A percentile compares a stretch with the other conserved stretches of the same genome.
Evolutionary conservation across 345 rosid genomes (phyloP).

Genomic region (Leavenworthia alabamica): DNA sequence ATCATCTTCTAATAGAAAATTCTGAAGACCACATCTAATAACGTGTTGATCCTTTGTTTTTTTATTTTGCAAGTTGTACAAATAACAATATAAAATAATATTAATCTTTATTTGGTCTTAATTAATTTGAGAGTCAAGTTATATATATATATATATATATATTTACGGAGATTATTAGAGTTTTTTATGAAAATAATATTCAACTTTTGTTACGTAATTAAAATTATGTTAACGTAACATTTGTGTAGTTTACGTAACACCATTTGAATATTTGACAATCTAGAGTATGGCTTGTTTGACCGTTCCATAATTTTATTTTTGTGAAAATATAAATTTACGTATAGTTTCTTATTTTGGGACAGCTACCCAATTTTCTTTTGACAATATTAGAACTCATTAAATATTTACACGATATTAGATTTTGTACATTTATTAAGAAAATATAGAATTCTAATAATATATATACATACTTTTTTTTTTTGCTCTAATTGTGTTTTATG

Average conservation of each 20-base stretch:
- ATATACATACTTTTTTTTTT: background rate
- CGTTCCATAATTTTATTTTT: background rate
- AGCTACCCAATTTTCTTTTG: background rate
- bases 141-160: background rate
- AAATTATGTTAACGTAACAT: background rate
- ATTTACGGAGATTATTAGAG: too few relatives aligned
- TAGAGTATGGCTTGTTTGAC: background rate
- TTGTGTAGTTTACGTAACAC: background rate
- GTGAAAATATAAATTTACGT: background rate
- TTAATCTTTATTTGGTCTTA: background rate
- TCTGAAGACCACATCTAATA: background rate
- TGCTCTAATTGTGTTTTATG: background rate
- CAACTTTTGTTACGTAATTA: background rate
- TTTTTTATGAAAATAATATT: too few relatives aligned
- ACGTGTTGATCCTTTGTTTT: conserved; percentile 15
- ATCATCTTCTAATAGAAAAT: background rate
- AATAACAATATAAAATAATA: background rate
- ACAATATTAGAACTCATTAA: background rate
- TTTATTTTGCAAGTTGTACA: conserved; percentile 1
- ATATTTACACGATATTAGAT: background rate
- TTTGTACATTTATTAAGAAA: too few relatives aligned
- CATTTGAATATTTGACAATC: background rate
- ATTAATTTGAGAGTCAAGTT: background rate
- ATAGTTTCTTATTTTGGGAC: background rate
- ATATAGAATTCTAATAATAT: too few relatives aligned